A percentile compares a stretch with the other conserved stretches of the same genome.
phyloP scores from a whole-genome alignment of 129 eudicot species.

The Chrysanthemum makinoi region DNA sequence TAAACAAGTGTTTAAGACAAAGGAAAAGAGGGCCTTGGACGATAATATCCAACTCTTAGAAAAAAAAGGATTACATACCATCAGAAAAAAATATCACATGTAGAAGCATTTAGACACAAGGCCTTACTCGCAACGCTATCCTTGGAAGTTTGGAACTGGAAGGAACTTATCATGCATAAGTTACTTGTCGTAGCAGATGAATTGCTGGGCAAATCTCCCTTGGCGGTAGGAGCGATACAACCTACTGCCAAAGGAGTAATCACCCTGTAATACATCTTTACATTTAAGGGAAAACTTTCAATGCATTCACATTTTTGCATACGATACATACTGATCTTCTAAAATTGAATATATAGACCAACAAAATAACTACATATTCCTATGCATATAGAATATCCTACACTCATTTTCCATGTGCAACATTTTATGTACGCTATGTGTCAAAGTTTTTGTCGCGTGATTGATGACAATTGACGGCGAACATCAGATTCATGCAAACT shows the following conservation, averaged over 20 bases:
- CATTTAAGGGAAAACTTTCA: slow-evolving; percentile 9
- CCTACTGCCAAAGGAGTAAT: slow-evolving; percentile 32
- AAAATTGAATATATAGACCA: slow-evolving; percentile 26
- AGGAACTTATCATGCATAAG: background rate
- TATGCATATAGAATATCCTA: slow-evolving; percentile 31
- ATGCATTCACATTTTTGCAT: background rate
- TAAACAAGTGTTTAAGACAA: too few relatives aligned
- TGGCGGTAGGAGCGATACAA: slow-evolving; percentile 19
- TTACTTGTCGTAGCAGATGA: slow-evolving; percentile 7
- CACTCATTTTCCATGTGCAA: slow-evolving; percentile 2
- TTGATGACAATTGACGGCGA: background rate
- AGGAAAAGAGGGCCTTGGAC: too few relatives aligned
- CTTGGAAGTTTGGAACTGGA: too few relatives aligned
- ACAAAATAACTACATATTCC: slow-evolving; percentile 17
- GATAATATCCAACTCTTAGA: too few relatives aligned
- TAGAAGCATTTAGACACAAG: too few relatives aligned
- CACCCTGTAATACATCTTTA: slow-evolving; percentile 33
- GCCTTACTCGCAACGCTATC: too few relatives aligned
- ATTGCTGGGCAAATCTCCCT: slow-evolving; percentile 41
- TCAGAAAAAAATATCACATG: too few relatives aligned
- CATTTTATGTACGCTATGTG: background rate
- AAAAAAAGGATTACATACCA: too few relatives aligned
- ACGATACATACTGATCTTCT: background rate
- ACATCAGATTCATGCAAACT: background rate
- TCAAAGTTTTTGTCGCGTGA: background rate